A percentile compares a stretch with the other conserved stretches of the same genome.
Conservation (phyloP, 306 rosid genomes). For the Ceratonia siliqua region DNA sequence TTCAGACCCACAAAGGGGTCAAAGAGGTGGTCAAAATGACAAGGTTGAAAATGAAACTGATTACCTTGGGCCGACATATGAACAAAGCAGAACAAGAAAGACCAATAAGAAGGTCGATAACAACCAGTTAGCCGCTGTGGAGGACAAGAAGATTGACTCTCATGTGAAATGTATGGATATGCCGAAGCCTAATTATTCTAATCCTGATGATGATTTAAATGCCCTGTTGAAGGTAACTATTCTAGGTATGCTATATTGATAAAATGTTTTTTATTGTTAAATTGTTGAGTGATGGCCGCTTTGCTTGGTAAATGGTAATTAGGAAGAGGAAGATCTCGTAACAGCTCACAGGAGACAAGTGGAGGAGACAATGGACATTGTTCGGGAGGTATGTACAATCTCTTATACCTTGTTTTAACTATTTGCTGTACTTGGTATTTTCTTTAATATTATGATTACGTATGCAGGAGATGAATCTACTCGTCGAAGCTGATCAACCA, state of each 20-base stretch:
- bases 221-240: slow-evolving; percentile 69
- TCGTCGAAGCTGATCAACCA: slow-evolving; percentile 80
- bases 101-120: slow-evolving; percentile 47
- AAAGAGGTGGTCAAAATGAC: slow-evolving; percentile 53
- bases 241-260: not conserved
- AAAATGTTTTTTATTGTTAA: slow-evolving; percentile 1
- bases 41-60: slow-evolving; percentile 50
- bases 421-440: not conserved
- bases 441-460: slow-evolving; percentile 21
- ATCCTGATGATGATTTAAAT: slow-evolving; percentile 65
- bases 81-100: slow-evolving; percentile 49
- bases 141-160: slow-evolving; percentile 49
- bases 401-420: slow-evolving; percentile 7
- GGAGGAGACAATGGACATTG: slow-evolving; percentile 88
- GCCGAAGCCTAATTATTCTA: slow-evolving; percentile 41
- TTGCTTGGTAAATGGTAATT: slow-evolving; percentile 26
- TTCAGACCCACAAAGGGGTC: slow-evolving; percentile 57
- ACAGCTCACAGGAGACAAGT: slow-evolving; percentile 83
- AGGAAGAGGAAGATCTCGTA: slow-evolving; percentile 95
- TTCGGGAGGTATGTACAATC: slow-evolving; percentile 62
- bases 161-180: slow-evolving; percentile 47
- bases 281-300: slow-evolving; percentile 29
- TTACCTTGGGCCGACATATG: slow-evolving; percentile 49
- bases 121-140: slow-evolving; percentile 41
- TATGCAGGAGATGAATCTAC: slow-evolving; percentile 87